phyloP scores from a whole-genome alignment of 2,329 filamentous ascomycete species.

The Hymenoscyphus occultus region DNA sequence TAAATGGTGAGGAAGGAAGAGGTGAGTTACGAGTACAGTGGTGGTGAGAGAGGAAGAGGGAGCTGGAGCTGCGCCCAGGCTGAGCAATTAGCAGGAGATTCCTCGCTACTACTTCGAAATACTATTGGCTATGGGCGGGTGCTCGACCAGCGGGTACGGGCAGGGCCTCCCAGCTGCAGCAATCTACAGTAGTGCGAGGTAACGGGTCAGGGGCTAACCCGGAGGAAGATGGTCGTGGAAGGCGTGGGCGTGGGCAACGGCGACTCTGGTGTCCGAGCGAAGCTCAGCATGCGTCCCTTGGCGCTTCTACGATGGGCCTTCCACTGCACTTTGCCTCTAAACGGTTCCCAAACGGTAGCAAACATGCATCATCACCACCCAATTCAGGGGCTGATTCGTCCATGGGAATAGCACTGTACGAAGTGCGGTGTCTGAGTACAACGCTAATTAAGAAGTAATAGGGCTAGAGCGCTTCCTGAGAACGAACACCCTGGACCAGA shows the following conservation, averaged over 20 bases:
- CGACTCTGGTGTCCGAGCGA: not conserved
- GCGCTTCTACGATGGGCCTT: no score
- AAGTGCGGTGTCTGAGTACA: no score
- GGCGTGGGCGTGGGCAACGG: no score
- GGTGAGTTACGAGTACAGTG: no score
- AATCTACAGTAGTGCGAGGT: no score
- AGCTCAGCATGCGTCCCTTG: not conserved
- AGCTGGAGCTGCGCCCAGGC: not conserved
- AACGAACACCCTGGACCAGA: no score
- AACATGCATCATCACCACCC: not conserved
- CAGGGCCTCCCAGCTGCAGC: no score
- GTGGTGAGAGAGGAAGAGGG: not conserved
- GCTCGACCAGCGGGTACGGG: no score
- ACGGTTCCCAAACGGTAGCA: not conserved
- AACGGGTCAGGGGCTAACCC: not conserved
- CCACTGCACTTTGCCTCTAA: no score
- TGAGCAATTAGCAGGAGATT: not conserved
- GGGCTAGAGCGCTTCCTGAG: not conserved
- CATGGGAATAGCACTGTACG: no score
- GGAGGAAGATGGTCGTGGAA: no score
- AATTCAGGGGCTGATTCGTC: not conserved
- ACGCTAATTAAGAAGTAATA: slow-evolving; percentile 1
- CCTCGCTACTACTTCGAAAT: not conserved
- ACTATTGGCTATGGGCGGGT: no score
- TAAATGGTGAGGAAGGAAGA: not conserved